Conservation (phyloP, 352 stramenopile genomes). For the Globisporangium paroecandrum region DNA sequence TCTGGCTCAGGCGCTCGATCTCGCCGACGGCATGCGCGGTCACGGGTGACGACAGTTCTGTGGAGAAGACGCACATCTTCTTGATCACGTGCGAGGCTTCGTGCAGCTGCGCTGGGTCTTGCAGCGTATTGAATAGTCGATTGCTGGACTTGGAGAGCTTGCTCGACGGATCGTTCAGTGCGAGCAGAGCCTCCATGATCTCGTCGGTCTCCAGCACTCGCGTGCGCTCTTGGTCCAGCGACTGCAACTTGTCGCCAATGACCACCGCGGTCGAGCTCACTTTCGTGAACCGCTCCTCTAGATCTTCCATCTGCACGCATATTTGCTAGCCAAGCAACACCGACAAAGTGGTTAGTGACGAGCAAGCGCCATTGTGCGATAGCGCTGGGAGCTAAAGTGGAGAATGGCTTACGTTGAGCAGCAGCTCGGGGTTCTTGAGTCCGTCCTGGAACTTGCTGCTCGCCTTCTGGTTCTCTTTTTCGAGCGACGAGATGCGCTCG, state of each 20-base stretch:
- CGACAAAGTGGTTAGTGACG: background rate
- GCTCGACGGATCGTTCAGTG: slow-evolving; percentile 61
- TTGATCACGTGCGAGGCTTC: slow-evolving; percentile 68
- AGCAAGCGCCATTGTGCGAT: background rate
- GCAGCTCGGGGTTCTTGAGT: slow-evolving; percentile 49
- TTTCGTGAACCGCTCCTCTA: slow-evolving; percentile 85
- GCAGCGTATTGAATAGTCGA: slow-evolving; percentile 55
- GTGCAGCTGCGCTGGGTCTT: slow-evolving; percentile 67
- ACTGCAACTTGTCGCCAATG: slow-evolving; percentile 65
- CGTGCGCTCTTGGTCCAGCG: slow-evolving; percentile 58
- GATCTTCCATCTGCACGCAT: slow-evolving; percentile 73
- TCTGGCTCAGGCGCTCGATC: slow-evolving; percentile 73
- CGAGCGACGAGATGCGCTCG: slow-evolving; percentile 50
- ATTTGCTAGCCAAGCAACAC: slow-evolving; percentile 37
- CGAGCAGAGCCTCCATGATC: slow-evolving; percentile 68
- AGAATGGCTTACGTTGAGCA: slow-evolving; percentile 38
- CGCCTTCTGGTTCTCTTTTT: slow-evolving; percentile 59
- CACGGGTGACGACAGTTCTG: slow-evolving; percentile 56
- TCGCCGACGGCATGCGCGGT: slow-evolving; percentile 58
- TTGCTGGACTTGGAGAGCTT: slow-evolving; percentile 60
- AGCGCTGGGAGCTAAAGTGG: too few relatives aligned
- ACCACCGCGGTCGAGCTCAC: slow-evolving; percentile 77
- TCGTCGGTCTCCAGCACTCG: slow-evolving; percentile 76
- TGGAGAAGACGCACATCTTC: slow-evolving; percentile 68
- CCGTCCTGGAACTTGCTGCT: slow-evolving; percentile 63